Conservation (phyloP, 2,329 filamentous ascomycete genomes). For the Neopestalotiopsis sp. region DNA sequence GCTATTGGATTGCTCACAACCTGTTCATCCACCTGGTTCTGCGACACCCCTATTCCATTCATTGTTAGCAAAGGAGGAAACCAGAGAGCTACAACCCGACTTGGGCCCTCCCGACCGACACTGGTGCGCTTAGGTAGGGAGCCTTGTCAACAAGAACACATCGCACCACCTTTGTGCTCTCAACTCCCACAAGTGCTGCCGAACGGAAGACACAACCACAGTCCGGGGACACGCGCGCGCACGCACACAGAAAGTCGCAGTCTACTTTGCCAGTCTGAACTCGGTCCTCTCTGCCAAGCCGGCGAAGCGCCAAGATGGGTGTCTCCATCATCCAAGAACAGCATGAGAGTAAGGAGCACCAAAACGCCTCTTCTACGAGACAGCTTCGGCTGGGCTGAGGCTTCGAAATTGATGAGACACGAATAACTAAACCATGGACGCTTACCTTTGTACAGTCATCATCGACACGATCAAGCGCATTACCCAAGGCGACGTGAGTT, state of each 20-base stretch:
- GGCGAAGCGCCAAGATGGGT: conserved; percentile 68
- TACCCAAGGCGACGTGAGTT: conserved; percentile 78
- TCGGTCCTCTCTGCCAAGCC: conserved; percentile 19
- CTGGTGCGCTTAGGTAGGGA: background rate
- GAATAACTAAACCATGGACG: conserved; percentile 15
- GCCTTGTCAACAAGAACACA: background rate
- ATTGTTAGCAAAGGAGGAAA: background rate
- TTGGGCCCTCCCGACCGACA: background rate
- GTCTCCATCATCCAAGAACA: conserved; percentile 86
- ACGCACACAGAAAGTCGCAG: background rate
- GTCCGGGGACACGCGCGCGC: background rate
- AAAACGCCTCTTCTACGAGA: conserved; percentile 16
- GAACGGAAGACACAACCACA: background rate
- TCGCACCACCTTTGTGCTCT: background rate
- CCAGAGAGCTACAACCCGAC: background rate
- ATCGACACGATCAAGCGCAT: conserved; percentile 77
- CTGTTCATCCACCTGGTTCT: background rate
- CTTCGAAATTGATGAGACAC: background rate
- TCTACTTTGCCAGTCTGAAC: background rate
- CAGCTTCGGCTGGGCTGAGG: background rate
- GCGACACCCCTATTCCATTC: conserved; percentile 3
- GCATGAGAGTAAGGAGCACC: conserved; percentile 66
- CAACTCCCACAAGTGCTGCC: background rate
- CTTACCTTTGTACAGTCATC: conserved; percentile 59
- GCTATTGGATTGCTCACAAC: background rate